Conservation (phyloP, 495 filamentous ascomycete genomes). For the Cenococcum geophilum region DNA sequence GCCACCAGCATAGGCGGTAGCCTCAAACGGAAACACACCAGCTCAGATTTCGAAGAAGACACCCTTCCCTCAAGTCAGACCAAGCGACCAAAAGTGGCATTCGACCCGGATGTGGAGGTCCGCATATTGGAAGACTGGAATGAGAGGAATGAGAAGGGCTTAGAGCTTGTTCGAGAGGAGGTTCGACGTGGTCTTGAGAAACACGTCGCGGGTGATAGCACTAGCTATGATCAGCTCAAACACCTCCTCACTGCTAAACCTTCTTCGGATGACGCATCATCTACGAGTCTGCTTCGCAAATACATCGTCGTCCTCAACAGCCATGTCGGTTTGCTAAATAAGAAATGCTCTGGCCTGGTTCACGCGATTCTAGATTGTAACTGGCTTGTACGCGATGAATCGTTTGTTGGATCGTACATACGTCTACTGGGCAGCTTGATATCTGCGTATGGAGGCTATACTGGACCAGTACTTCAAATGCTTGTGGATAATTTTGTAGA, state of each 20-base stretch:
- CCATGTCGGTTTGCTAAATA: conserved; percentile 62
- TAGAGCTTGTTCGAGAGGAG: conserved; percentile 59
- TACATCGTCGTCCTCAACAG: conserved; percentile 75
- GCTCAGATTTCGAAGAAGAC: conserved; percentile 35
- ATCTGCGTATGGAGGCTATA: conserved; percentile 67
- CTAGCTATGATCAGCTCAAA: conserved; percentile 67
- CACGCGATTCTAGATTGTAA: conserved; percentile 62
- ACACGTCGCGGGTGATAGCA: conserved; percentile 60
- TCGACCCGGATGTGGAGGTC: conserved; percentile 65
- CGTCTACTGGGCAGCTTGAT: conserved; percentile 74
- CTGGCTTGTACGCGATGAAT: conserved; percentile 80
- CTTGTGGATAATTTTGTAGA: conserved; percentile 67
- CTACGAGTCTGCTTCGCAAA: conserved; percentile 54
- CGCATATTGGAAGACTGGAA: conserved; percentile 49
- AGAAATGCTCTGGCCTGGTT: conserved; percentile 68
- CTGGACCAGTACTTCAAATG: conserved; percentile 63
- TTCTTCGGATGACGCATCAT: conserved; percentile 45
- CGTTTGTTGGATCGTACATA: conserved; percentile 71
- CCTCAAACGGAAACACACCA: conserved; percentile 38
- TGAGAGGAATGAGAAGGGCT: conserved; percentile 48
- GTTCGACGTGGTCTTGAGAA: conserved; percentile 66
- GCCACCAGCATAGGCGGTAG: conserved; percentile 31
- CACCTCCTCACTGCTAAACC: conserved; percentile 53
- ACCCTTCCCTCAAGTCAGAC: conserved; percentile 40
- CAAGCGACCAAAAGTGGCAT: conserved; percentile 48